Evolutionary conservation across 2,329 filamentous ascomycete genomes (phyloP), one percentile per base, ranked within the genome.

Genomic region (Colletotrichum horii): DNA sequence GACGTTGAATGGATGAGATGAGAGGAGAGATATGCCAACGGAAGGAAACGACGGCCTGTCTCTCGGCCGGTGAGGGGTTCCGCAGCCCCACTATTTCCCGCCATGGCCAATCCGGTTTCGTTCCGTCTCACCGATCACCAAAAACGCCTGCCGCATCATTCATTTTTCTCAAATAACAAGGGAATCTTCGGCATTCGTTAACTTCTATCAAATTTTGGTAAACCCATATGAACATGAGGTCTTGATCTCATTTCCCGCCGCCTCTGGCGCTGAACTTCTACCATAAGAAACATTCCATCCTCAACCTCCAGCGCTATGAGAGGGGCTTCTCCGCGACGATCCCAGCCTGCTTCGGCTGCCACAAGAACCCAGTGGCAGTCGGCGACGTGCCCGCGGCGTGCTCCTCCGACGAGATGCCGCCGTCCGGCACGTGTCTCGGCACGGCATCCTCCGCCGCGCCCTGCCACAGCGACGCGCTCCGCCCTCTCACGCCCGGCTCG

Each of bases 401-500:
- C 8, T 16, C 24, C 15, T 43, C 67, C 19, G 61, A n/a, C 5
- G 72, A 66, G 8, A 68, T 22, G 24, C 36, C 69, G 9, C 58
- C 64, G 16, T 68, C 73, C 6, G 73, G 64, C n/a, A 75, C n/a
- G 7, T 58, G 36, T 48, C 73, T 67, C 7, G 73, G 73, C 4
- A 73, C 73, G 15, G 70, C 58, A 15, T 66, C 64, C 9, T 24
- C 70, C 8, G 56, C n/a, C 14, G 60, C 56, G 3, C 52, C 64
- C 36, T 73, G 70, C 73, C 73, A 75, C 22, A 75, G n/a, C 4
- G 73, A 62, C 28, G 70, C 73, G 16, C 73, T 68, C 9, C 73
- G 48, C n/a, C 56, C 64, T 15, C 64, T 72, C 26, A n/a, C 19
- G 9, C 28, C 70, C 12, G 70, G 65, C 32, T 73, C 70, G 12